Evolutionary conservation across 2,329 filamentous ascomycete species (phyloP), one percentile per base, ranked within the genome.

Genomic region (Neonectria neomacrospora): DNA sequence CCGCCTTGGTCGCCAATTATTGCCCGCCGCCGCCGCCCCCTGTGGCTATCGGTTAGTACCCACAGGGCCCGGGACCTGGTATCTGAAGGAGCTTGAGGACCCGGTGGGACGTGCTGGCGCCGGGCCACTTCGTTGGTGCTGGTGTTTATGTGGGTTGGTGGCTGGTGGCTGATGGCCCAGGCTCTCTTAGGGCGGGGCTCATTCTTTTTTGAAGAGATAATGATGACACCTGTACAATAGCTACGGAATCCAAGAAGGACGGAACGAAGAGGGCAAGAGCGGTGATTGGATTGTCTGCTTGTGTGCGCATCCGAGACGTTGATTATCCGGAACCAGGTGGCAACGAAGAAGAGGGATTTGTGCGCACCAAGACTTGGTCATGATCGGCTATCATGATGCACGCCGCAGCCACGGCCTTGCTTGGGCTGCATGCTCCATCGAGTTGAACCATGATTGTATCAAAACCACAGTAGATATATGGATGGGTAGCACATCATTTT

Each of bases 401-500:
- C 14, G 23, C 11, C 14, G 23, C 11, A 30, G 45, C 16, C 9
- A n/a, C 12, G 16, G 12, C 34, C 7, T 37, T n/a, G 45, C 10
- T 48, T 48, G 45, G 45, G 37, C 42, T 41, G 39, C 47, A 51
- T 44, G 51, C 45, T 61, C 54, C 42, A 53, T 48, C 56, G 54
- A 57, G 26, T 61, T 54, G 51, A 47, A 57, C 57, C 54, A 57
- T 34, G 39, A 58, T 58, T n/a, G n/a, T n/a, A n/a, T n/a, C n/a
- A 3, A 26, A 26, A 26, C 23, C 23, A 26, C 23, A 26, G 23
- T 26, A 7, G 4, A 26, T n/a, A n/a, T n/a, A n/a, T n/a, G n/a
- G n/a, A n/a, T n/a, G n/a, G n/a, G 23, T 26, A 26, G 23, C 23
- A 26, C 23, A 26, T 26, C 23, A 26, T 26, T 26, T 26, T 3